Conservation (phyloP, 139 green algal species). For the Diplosphaera chodatii region DNA sequence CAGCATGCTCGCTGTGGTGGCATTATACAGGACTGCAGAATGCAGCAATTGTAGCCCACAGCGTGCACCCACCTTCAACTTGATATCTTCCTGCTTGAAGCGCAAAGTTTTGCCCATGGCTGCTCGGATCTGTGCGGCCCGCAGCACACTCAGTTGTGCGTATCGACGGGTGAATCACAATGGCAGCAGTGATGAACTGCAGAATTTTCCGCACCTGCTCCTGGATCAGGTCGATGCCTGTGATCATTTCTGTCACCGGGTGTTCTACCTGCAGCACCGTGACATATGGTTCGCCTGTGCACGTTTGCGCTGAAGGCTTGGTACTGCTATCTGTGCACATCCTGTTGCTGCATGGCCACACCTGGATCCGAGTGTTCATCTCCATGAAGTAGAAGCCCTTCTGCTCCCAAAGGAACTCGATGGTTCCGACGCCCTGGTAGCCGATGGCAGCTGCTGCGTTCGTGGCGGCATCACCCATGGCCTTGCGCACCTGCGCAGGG, state of each 20-base stretch:
- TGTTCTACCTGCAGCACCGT: conserved; percentile 78
- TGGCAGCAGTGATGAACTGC: too few relatives aligned
- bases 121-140: too few relatives aligned
- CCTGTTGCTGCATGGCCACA: conserved; percentile 7
- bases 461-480: conserved; percentile 84
- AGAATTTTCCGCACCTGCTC: too few relatives aligned
- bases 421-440: conserved; percentile 82
- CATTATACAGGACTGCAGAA: neutral
- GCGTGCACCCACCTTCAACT: conserved; percentile 61
- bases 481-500: conserved; percentile 61
- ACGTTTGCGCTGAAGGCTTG: too few relatives aligned
- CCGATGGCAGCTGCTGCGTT: conserved; percentile 75
- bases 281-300: neutral
- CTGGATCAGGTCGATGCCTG: conserved; percentile 86
- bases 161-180: too few relatives aligned
- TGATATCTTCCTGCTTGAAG: conserved; percentile 82
- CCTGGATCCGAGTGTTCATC: conserved; percentile 96
- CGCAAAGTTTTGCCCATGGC: conserved; percentile 70
- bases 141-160: too few relatives aligned
- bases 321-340: too few relatives aligned
- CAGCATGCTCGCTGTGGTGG: neutral
- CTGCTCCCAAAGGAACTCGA: conserved; percentile 94
- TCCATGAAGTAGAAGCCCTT: conserved; percentile 97
- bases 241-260: conserved; percentile 94
- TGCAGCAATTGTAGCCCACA: too few relatives aligned